Evolutionary conservation across 2,329 filamentous ascomycete species (phyloP), one percentile per base, ranked within the genome.

Genomic region (Fusarium ramigenum): DNA sequence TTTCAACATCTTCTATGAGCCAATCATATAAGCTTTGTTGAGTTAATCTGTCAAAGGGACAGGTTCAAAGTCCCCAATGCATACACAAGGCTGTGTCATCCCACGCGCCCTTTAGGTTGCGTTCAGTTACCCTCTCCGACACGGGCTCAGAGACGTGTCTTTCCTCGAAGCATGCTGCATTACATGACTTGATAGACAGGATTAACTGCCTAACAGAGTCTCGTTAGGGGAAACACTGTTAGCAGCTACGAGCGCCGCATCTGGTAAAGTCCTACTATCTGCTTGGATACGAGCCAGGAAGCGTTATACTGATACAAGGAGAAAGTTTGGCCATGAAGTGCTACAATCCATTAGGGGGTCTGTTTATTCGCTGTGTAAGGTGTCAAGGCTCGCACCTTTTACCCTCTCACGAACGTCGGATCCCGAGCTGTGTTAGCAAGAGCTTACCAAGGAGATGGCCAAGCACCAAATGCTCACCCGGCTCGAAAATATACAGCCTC

Each of bases 401-500:
- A 66, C 44, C 61, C 32, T 36, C 57, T 53, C 34, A 63, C 43
- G 61, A 50, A 32, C 25, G 44, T 34, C 42, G 36, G 64, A 59
- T 34, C 43, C 37, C 70, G 39, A 56, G 40, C 37, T 37, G 42
- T 60, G 40, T 60, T 62, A 54, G 44, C 42, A 69, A 40, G 32
- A 50, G 37, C 56, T 9, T 57, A 46, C 34, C 32, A 43, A 32
- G 15, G 36, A 49, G 39, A 39, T 18, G 19, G 32, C 34, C n/a
- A 50, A 40, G 30, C 37, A 34, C 23, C 32, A 32, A 52, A 59
- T 42, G 30, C 21, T 46, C 53, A 40, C 30, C 23, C 53, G 25
- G 28, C 25, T 44, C n/a, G 21, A 30, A 34, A 25, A 19, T 25
- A 32, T 47, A 32, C 25, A 36, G 39, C 28, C 25, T 58, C 54